phyloP scores from a whole-genome alignment of 768 basidiomycete genomes.

The Boletus subcaerulescens region DNA sequence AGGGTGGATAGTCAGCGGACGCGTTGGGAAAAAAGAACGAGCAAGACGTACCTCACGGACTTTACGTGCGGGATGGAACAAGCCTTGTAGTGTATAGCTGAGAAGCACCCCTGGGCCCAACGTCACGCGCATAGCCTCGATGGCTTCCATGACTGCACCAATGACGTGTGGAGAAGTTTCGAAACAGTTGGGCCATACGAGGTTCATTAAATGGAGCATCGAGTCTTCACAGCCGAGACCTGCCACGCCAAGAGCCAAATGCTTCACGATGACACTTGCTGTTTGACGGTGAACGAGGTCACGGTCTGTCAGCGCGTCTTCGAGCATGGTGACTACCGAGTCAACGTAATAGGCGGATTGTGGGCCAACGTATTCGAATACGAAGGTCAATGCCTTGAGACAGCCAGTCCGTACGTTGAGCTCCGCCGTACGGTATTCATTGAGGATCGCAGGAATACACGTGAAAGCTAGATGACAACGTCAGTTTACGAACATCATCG shows the following conservation, averaged over 20 bases:
- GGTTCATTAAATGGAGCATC: slow-evolving; percentile 95
- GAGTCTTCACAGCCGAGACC: slow-evolving; percentile 98
- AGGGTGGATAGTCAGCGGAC: slow-evolving; percentile 1
- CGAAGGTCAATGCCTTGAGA: slow-evolving; percentile 96
- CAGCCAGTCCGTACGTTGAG: slow-evolving; percentile 98
- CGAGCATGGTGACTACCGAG: slow-evolving; percentile 96
- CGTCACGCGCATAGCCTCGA: slow-evolving; percentile 96
- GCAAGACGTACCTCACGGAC: slow-evolving; percentile 76
- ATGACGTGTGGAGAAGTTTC: slow-evolving; percentile 99
- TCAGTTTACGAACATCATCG: slow-evolving; percentile 1
- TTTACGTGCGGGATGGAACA: slow-evolving; percentile 96
- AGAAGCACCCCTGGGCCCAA: slow-evolving; percentile 91
- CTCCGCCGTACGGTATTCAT: slow-evolving; percentile 97
- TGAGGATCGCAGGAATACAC: slow-evolving; percentile 97
- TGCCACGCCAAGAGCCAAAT: slow-evolving; percentile 93
- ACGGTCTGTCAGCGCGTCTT: slow-evolving; percentile 96
- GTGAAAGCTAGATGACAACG: slow-evolving; percentile 68
- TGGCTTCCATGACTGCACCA: slow-evolving; percentile 95
- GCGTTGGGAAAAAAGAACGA: background rate
- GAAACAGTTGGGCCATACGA: slow-evolving; percentile 99
- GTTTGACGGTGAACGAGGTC: slow-evolving; percentile 99
- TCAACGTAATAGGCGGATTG: slow-evolving; percentile 97
- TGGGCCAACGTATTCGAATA: slow-evolving; percentile 98
- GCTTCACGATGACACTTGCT: slow-evolving; percentile 97
- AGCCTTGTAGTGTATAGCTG: slow-evolving; percentile 88